Evolutionary conservation across 208 protist genomes (phyloP).

Genomic region (Phytomonas sp.): DNA sequence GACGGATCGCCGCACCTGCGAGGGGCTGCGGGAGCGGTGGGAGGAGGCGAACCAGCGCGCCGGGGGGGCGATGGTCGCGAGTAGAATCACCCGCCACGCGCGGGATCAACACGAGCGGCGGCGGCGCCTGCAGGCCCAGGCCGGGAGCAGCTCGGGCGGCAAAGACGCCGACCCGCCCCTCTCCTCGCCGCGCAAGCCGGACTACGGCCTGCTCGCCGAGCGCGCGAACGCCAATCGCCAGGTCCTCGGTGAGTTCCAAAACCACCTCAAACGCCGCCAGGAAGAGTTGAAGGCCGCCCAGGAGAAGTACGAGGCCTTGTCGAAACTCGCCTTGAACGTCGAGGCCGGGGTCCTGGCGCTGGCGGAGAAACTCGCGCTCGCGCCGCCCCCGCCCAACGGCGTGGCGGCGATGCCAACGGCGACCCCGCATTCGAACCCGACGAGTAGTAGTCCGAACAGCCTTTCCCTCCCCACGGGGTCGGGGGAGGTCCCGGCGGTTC

Average conservation of each 20-base stretch:
- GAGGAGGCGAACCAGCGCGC: conserved; percentile 69
- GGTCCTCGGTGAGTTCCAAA: conserved; percentile 86
- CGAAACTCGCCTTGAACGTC: conserved; percentile 72
- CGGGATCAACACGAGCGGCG: conserved; percentile 17
- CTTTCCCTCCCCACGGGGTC: background rate
- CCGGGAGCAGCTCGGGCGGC: background rate
- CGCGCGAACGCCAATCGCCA: conserved; percentile 37
- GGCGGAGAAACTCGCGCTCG: conserved; percentile 61
- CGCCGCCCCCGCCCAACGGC: no score
- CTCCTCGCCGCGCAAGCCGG: conserved; percentile 10
- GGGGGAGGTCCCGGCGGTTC: conserved; percentile 1
- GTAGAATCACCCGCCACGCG: conserved; percentile 24
- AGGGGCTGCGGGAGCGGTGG: conserved; percentile 41
- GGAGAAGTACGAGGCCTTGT: conserved; percentile 52
- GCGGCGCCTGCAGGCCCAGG: conserved; percentile 7
- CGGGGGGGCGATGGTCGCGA: conserved; percentile 31
- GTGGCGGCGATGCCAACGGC: no score
- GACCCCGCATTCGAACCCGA: background rate
- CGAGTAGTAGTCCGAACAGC: conserved; percentile 6
- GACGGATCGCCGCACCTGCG: conserved; percentile 41
- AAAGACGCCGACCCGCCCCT: conserved; percentile 14
- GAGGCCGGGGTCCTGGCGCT: conserved; percentile 87
- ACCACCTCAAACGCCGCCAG: conserved; percentile 63
- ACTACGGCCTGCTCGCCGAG: conserved; percentile 51
- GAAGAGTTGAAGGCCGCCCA: conserved; percentile 50